Conservation (phyloP, 352 stramenopile genomes). For the Globisporangium yorkense region DNA sequence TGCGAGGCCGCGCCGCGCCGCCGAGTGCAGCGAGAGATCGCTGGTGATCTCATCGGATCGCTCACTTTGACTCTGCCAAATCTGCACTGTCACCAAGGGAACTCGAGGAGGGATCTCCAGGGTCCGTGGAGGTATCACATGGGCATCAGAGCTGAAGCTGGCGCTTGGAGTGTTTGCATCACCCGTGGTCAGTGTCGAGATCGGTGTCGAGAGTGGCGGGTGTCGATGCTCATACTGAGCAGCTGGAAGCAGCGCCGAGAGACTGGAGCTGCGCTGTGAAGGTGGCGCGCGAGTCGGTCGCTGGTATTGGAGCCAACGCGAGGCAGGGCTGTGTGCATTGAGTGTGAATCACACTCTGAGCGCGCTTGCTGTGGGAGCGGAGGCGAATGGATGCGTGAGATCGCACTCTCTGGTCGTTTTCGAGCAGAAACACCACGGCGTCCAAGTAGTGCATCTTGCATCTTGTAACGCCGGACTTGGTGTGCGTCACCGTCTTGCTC, state of each 20-base stretch:
- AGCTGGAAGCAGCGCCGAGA: neutral
- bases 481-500: neutral
- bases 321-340: neutral
- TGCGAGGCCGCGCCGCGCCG: too few relatives aligned
- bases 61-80: neutral
- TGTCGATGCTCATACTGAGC: too few relatives aligned
- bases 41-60: too few relatives aligned
- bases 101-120: too few relatives aligned
- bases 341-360: neutral
- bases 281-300: neutral
- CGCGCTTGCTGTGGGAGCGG: neutral
- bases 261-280: neutral
- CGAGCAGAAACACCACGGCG: neutral
- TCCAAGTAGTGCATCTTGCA: slow-evolving; percentile 1
- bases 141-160: too few relatives aligned
- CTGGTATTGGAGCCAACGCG: neutral
- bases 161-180: neutral
- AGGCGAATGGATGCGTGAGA: neutral
- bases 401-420: neutral
- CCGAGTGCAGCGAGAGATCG: neutral
- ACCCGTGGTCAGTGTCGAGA: neutral
- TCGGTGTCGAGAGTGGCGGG: neutral
- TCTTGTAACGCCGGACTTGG: too few relatives aligned
- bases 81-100: neutral
- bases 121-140: too few relatives aligned